Evolutionary conservation across 2,329 filamentous ascomycete genomes (phyloP).

Genomic region (Venturia carpophila): DNA sequence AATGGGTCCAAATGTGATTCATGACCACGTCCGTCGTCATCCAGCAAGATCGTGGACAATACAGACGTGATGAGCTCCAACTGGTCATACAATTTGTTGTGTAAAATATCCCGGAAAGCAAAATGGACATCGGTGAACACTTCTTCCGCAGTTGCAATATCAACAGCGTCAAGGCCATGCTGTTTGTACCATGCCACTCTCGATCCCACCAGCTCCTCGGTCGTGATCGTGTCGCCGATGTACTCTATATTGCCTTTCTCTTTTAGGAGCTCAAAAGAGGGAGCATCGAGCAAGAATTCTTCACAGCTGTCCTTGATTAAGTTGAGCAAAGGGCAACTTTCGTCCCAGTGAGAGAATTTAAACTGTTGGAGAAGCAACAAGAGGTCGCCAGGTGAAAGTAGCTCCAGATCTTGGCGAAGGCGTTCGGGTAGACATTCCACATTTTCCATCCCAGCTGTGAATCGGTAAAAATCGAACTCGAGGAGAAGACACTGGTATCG

Average conservation of each 20-base stretch:
- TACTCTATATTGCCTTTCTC: constrained; percentile 32
- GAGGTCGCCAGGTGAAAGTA: constrained; percentile 30
- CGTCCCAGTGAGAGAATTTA: constrained; percentile 28
- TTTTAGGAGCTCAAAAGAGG: constrained; percentile 31
- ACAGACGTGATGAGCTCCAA: constrained; percentile 28
- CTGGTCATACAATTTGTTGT: constrained; percentile 26
- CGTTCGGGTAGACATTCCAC: constrained; percentile 23
- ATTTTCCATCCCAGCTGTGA: constrained; percentile 15
- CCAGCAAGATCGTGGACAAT: constrained; percentile 24
- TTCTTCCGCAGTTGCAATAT: constrained; percentile 24
- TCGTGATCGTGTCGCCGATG: constrained; percentile 26
- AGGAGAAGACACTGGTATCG: constrained; percentile 31
- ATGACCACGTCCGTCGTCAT: constrained; percentile 20
- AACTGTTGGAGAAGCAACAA: constrained; percentile 30
- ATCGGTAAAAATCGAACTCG: constrained; percentile 26
- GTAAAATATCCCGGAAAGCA: constrained; percentile 26
- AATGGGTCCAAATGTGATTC: constrained; percentile 24
- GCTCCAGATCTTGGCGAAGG: constrained; percentile 28
- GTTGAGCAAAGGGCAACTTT: constrained; percentile 27
- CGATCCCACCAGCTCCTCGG: constrained; percentile 27
- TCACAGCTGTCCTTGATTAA: constrained; percentile 27
- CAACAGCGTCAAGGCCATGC: constrained; percentile 25
- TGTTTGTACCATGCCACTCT: constrained; percentile 32
- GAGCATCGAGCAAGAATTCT: constrained; percentile 30
- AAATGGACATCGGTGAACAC: constrained; percentile 29